Evolutionary conservation across 441 rosid genomes (phyloP).

Genomic region (Flueggea neowawraea): DNA sequence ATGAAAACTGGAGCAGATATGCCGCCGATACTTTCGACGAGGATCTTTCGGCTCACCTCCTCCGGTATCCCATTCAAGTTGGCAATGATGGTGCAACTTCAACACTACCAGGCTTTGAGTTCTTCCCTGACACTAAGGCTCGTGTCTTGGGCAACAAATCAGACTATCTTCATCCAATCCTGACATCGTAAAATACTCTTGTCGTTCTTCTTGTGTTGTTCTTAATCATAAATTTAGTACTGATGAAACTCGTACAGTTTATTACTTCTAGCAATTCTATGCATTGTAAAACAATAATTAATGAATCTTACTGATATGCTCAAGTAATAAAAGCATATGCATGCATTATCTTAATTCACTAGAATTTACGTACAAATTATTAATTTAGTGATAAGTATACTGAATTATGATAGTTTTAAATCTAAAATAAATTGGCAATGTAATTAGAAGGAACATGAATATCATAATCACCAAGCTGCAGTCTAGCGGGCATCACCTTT

Average conservation of each 20-base stretch:
- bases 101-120: conserved; percentile 47
- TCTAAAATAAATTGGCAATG: too few relatives aligned
- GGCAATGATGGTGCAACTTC: conserved; percentile 46
- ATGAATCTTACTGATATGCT: too few relatives aligned
- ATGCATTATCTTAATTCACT: too few relatives aligned
- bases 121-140: conserved; percentile 95
- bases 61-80: conserved; percentile 76
- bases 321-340: too few relatives aligned
- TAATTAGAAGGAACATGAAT: too few relatives aligned
- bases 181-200: conserved; percentile 55
- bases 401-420: too few relatives aligned
- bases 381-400: neutral
- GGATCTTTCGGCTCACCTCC: conserved; percentile 75
- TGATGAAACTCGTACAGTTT: neutral
- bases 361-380: neutral
- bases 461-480: too few relatives aligned
- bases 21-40: conserved; percentile 59
- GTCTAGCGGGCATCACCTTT: too few relatives aligned
- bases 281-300: too few relatives aligned
- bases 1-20: conserved; percentile 71
- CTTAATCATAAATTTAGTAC: too few relatives aligned
- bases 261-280: neutral
- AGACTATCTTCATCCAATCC: conserved; percentile 84
- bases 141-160: conserved; percentile 68
- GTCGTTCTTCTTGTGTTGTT: too few relatives aligned